phyloP scores from a whole-genome alignment of 345 rosid genomes.

The Linum usitatissimum region DNA sequence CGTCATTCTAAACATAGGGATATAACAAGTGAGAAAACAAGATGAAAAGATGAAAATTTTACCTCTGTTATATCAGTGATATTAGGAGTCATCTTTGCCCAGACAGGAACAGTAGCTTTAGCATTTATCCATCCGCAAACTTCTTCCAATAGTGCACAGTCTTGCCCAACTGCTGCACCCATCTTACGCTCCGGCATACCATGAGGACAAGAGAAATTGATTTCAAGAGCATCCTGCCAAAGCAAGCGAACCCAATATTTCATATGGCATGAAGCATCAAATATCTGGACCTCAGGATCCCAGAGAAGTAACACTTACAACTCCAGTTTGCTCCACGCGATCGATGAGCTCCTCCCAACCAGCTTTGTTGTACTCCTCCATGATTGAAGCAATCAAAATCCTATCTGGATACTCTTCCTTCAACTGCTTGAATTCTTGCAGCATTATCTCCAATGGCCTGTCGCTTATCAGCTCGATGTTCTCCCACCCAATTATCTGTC shows the following conservation, averaged over 20 bases:
- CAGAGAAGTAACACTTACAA: slow-evolving; percentile 44
- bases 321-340: slow-evolving; percentile 88
- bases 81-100: slow-evolving; percentile 99
- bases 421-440: slow-evolving; percentile 72
- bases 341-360: slow-evolving; percentile 98
- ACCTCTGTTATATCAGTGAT: slow-evolving; percentile 92
- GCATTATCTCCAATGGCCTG: slow-evolving; percentile 85
- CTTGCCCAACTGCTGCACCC: slow-evolving; percentile 99
- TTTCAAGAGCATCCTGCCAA: slow-evolving; percentile 78
- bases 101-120: slow-evolving; percentile 92
- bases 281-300: no score
- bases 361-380: slow-evolving; percentile 86
- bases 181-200: slow-evolving; percentile 99
- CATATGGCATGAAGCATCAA: neutral
- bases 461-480: slow-evolving; percentile 97
- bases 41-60: slow-evolving; percentile 5
- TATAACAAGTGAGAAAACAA: neutral
- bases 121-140: slow-evolving; percentile 93
- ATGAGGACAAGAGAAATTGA: slow-evolving; percentile 96
- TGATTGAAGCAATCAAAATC: slow-evolving; percentile 90
- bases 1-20: no score
- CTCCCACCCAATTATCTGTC: slow-evolving; percentile 91
- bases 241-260: neutral
- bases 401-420: slow-evolving; percentile 81
- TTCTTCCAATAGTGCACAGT: slow-evolving; percentile 71